Base-by-base conservation (phyloP, 306 rosid genomes). In the Mucuna pruriens region DNA sequence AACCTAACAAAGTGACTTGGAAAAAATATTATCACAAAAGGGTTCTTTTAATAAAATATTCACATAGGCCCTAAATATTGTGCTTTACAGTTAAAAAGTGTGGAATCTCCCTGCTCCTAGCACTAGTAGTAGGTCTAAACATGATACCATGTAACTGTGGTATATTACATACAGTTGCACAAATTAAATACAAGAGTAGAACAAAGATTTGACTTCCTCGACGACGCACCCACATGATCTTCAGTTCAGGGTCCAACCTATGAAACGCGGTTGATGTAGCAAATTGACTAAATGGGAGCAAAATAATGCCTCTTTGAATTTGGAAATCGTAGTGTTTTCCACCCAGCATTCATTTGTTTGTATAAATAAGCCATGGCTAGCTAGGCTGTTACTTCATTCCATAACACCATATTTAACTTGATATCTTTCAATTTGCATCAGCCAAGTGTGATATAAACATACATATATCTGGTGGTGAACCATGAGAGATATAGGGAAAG, bases 401-500 rank as follows among this genome's bases (percentile, higher is more conserved):
- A 9, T 17, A 52, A 52, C 2, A n/a, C 0, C 13, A 2, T n/a
- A n/a, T n/a, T n/a, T n/a, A n/a, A n/a, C n/a, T n/a, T n/a, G n/a
- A n/a, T n/a, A n/a, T n/a, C 23, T 36, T 36, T 36, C 48, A 7
- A 36, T n/a, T 10, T 26, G 19, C 19, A 48, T 16, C 60, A 26
- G 10, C 26, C 26, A 26, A 11, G n/a, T 71, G 76, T 31, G 76
- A 72, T 17, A 62, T 7, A 31, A 11, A 33, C 15, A 26, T 6
- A 70, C 34, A 33, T 2, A 29, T 15, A 60, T 4, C 11, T 29
- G 65, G 13, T 22, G 40, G 19, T 61, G 40, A 67, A 22, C 66
- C 46, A 85, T 85, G 85, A 11, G 62, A 45, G 60, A 71, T 38
- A 54, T 80, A 33, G 5, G 60, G 36, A 61, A 64, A 31, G 2